Base-by-base conservation (phyloP, 371 early-diverging fungal genomes). In the Smittium culicis region DNA sequence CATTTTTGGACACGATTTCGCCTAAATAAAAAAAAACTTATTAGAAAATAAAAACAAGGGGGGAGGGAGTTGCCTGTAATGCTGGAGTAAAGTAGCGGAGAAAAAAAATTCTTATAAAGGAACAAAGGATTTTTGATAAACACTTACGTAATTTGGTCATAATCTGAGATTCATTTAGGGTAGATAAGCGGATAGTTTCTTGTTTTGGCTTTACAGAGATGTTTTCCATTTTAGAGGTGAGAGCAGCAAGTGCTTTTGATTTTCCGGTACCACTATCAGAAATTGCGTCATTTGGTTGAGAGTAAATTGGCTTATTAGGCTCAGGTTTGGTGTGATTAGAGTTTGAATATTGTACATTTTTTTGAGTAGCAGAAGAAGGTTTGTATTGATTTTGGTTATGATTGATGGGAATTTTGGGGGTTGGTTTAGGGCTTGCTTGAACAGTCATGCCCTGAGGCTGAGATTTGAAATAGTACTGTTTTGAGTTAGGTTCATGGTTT, bases 151-250 rank as follows among this genome's bases (percentile, higher is more conserved):
- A 76, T 72, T 85, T 88, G 62, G 89, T 88, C 94, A 95, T 94
- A 61, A 94, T 86, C 74, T 96, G 91, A 25, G 86, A 77, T 73
- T 94, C 93, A 2, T 91, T 83, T 86, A 93, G 81, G 35, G 89
- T 90, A 60, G 90, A 90, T 70, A 91, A 80, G 66, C 89, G 80
- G 66, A 83, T 84, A 65, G 85, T 85, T 75, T 86, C 85, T 74
- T 72, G 74, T 55, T 72, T 69, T 62, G 73, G 69, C 63, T 77
- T 74, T 34, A 73, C 66, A 55, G 73, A 65, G 25, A 67, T 29
- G 27, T 45, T 27, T 24, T 78, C 73, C 54, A 66, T 54, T 66
- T 78, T 74, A 68, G 78, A 75, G 57, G 72, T 65, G 45, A 78
- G 72, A n/a, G 77, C 77, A 65, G 74, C 77, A 70, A 78, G 73